Evolutionary conservation across 495 filamentous ascomycete genomes (phyloP).

Genomic region (Glarea lozoyensis): DNA sequence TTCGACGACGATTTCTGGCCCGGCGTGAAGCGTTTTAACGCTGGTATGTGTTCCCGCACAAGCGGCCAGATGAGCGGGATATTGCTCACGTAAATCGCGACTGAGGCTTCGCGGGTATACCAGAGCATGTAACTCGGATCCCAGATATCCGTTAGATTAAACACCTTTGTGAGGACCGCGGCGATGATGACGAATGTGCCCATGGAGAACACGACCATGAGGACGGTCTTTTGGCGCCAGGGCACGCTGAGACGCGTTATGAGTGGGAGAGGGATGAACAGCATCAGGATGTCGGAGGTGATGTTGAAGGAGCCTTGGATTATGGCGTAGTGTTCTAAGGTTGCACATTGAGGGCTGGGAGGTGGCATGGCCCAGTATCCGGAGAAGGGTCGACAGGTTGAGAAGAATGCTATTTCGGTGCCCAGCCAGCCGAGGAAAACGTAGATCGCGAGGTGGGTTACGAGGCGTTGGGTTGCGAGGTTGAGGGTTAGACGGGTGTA

Average conservation of each 20-base stretch:
- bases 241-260: conserved; percentile 18
- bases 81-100: conserved; percentile 25
- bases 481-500: conserved; percentile 40
- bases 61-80: conserved; percentile 23
- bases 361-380: conserved; percentile 19
- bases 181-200: conserved; percentile 24
- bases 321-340: conserved; percentile 43
- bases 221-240: conserved; percentile 12
- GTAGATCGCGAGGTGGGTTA: conserved; percentile 19
- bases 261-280: conserved; percentile 20
- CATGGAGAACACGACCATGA: conserved; percentile 23
- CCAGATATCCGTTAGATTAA: conserved; percentile 28
- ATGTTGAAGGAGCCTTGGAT: conserved; percentile 31
- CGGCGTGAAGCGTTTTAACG: too few species aligned
- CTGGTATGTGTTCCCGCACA: too few species aligned
- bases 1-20: too few species aligned
- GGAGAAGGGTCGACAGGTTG: conserved; percentile 17
- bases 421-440: conserved; percentile 10
- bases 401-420: conserved; percentile 16
- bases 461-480: neutral
- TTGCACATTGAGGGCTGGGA: conserved; percentile 35
- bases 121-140: conserved; percentile 27
- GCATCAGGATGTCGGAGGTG: conserved; percentile 21
- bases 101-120: conserved; percentile 27
- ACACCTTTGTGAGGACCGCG: conserved; percentile 22